Base-by-base conservation (phyloP, 306 rosid species). In the Lotus japonicus region DNA sequence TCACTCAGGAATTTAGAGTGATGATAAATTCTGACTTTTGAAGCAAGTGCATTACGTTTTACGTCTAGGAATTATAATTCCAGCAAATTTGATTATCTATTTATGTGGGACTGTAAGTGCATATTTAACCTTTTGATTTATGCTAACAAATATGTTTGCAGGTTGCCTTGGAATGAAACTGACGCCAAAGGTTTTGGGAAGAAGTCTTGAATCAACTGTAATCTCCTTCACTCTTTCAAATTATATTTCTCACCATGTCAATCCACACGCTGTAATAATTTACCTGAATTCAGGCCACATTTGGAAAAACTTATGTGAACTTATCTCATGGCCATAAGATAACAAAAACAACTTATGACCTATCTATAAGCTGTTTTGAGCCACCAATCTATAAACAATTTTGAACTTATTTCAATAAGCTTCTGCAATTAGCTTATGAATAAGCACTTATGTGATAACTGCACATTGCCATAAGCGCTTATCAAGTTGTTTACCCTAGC, bases 131-230 rank as follows among this genome's bases (percentile, higher is more conserved):
- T 43, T 48, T 45, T 64, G 28, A 11, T 69, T 39, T 58, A 19
- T 35, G 68, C 21, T 31, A 18, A 52, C 18, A 13, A 56, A 21
- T 6, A 3, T 13, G 16, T 62, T 79, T 58, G 69, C 70, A 92
- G 98, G 95, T 79, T 92, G 98, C 84, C 77, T 92, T 80, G 98
- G 98, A 11, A 86, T 73, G 71, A 89, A 64, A 80, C 46, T 92
- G 62, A 75, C 89, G 28, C 97, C 98, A 68, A 84, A 80, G 75
- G 76, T 92, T 80, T 63, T 88, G 86, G 87, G 92, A 77, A 83
- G 89, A 76, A 81, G 83, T 68, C 67, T 69, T 68, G 96, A 89
- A 36, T 64, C 91, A 77, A 77, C 59, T 78, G 98, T 92, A 88
- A 92, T 76, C 52, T 73, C 63, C 68, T 61, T 44, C 58, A 11